Percentiles rank a stretch among this genome's conserved stretches.
These are phyloP conservation scores for Vigna radiata DNA, from an alignment of 306 rosid genomes.

Conservation along the genomic window DNA sequence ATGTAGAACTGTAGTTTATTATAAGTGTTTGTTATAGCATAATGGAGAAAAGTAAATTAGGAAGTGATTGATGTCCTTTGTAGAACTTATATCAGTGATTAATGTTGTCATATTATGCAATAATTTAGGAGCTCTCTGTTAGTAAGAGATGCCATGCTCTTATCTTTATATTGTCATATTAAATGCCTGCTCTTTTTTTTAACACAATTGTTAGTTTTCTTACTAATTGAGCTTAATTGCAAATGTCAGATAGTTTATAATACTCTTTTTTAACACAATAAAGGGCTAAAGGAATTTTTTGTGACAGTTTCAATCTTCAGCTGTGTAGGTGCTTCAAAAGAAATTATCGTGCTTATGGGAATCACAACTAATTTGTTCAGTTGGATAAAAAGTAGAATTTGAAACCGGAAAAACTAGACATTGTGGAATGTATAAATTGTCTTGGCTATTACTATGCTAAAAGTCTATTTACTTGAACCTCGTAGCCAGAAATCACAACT, in stretches of 20 bases:
- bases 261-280: background rate
- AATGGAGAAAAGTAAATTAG: conserved; percentile 31
- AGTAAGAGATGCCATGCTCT: too few species aligned
- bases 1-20: conserved; percentile 22
- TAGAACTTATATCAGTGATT: too few species aligned
- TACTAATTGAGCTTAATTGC: too few species aligned
- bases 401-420: background rate
- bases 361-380: background rate
- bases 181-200: too few species aligned
- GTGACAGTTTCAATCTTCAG: background rate
- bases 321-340: background rate
- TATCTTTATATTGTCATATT: too few species aligned
- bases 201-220: too few species aligned
- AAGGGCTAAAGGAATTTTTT: background rate
- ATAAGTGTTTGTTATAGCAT: conserved; percentile 4
- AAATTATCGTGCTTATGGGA: background rate
- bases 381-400: background rate
- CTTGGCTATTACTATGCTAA: background rate
- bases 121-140: too few species aligned
- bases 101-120: too few species aligned
- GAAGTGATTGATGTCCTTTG: too few species aligned
- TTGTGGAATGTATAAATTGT: background rate
- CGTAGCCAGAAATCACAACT: background rate
- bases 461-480: background rate
- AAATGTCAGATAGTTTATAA: too few species aligned